Evolutionary conservation across 2,329 filamentous ascomycete species (phyloP), one percentile per base, ranked within the genome.

Genomic region (Beauveria pseudobassiana): DNA sequence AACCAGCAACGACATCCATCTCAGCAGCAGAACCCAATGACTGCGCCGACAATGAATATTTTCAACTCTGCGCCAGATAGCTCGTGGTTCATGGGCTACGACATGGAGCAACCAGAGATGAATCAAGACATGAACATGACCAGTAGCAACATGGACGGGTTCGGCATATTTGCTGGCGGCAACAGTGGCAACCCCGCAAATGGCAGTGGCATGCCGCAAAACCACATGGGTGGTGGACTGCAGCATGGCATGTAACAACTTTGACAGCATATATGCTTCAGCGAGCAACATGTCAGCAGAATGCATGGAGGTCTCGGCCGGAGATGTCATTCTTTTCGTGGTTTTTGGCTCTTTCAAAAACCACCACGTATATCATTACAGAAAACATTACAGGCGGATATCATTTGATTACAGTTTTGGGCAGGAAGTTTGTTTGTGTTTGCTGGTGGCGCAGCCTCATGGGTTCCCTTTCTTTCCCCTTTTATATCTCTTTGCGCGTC

Each of bases 1-100:
- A 46, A 40, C 38, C 45, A 22, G n/a, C 57, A 56, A 18, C 46
- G 28, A 26, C 49, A 60, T 6, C 53, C 52, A 7, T 18, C 43
- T 7, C 51, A 55, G 22, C 62, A 60, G n/a, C 51, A 63, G 42
- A 59, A 53, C 18, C 58, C 43, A 5, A 58, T 63, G 62, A 57
- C 58, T 24, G 30, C 59, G 12, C 42, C 58, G 45, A 62, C 50
- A 14, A 61, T 70, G 52, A 63, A 65, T 38, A 66, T 64, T 45
- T 69, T 72, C 53, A 64, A 59, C 53, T 71, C 70, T 4, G 75
- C 75, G 42, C 82, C 85, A 64, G 76, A 80, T 2, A 88, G 87
- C 58, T 90, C 89, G 5, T 98, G 93, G 90, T 96, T 96, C 73
- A 87, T 96, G 78, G 91, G 93, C 1, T 96, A 96, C 75, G 96